Conservation (phyloP, 352 stramenopile species). For the Pythium periplocum region DNA sequence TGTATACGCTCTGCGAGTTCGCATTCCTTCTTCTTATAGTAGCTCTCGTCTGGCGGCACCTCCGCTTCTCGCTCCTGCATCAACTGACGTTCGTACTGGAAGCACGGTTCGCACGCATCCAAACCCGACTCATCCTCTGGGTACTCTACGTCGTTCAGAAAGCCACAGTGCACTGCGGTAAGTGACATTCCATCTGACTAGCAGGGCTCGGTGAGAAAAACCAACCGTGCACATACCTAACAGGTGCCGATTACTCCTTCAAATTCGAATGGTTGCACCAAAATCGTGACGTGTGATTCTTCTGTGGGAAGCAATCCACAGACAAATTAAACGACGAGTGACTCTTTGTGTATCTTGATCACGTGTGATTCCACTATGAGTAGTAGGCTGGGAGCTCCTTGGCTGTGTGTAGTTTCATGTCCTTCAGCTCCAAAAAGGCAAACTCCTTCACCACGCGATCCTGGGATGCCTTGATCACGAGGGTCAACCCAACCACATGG, state of each 20-base stretch:
- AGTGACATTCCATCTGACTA: too few species aligned
- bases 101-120: constrained; percentile 21
- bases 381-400: constrained; percentile 10
- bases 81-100: constrained; percentile 33
- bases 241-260: constrained; percentile 9
- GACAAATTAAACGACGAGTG: too few species aligned
- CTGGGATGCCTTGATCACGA: constrained; percentile 10
- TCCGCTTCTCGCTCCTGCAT: constrained; percentile 17
- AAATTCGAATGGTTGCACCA: constrained; percentile 5
- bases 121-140: constrained; percentile 24
- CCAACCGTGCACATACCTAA: background rate
- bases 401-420: constrained; percentile 13
- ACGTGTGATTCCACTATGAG: background rate
- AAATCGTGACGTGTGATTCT: background rate
- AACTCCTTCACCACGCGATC: constrained; percentile 9
- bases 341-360: too few species aligned
- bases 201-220: background rate
- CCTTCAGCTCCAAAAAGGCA: constrained; percentile 16
- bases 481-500: constrained; percentile 10
- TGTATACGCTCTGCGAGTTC: too few species aligned
- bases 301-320: too few species aligned
- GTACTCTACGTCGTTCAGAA: constrained; percentile 7
- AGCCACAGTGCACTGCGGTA: background rate
- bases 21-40: constrained; percentile 5
- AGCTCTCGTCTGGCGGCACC: constrained; percentile 16